Base-by-base conservation (phyloP, 495 filamentous ascomycete species). In the Bacidia rubella region DNA sequence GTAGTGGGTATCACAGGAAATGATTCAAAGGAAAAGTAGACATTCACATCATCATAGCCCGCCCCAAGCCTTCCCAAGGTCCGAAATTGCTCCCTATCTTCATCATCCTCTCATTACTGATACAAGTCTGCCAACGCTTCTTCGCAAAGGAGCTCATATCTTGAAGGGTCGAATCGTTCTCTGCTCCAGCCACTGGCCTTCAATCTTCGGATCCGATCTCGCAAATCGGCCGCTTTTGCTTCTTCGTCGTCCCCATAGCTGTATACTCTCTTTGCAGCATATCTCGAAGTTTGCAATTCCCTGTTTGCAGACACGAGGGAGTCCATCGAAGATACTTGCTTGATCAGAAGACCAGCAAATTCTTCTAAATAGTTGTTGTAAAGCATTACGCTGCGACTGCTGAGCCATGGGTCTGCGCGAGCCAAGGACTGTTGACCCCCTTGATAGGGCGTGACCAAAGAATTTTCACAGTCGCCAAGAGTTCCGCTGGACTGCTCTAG, bases 141-240 rank as follows among this genome's bases (percentile, higher is more conserved):
- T 24, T 51, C 60, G 38, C 60, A 62, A 17, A 62, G 55, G 12
- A 55, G 44, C 46, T 57, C 46, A 49, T 62, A 62, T 45, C 52
- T 57, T 25, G 39, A 55, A 11, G 60, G 54, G n/a, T 12, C 40
- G 47, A 60, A 62, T 17, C 60, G 46, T 53, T 62, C 52, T 32
- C 55, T 53, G 29, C 38, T 50, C 60, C 60, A 62, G 12, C 60
- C 60, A 11, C 5, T 40, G 1, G 54, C 52, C 27, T 53, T 62
- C 54, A 60, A 17, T 22, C 49, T 45, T 1, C 20, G 24, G 9
- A 60, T 58, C 21, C 60, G 24, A 11, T 35, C 43, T 21, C 47
- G 51, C 23, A 55, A 38, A 48, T 60, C 55, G 2, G 26, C 49
- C 3, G 41, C 54, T 29, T 43, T 58, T 7, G 54, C 27, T 11